Conservation (phyloP, 352 stramenopile species). For the Blastocystis sp. region DNA sequence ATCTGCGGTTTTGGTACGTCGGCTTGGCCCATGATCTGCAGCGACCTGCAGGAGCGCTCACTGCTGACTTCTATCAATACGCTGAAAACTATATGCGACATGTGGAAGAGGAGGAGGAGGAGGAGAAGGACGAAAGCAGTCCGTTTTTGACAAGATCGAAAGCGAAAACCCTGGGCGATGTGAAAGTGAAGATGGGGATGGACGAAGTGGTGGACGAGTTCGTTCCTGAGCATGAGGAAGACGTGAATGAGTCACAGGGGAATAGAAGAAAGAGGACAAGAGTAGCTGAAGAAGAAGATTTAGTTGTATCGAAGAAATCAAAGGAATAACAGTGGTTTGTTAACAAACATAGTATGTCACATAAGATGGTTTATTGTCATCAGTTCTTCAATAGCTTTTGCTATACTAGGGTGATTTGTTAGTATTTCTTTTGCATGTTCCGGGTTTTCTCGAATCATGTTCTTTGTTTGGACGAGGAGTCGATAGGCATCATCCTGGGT, state of each 20-base stretch:
- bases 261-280: background rate
- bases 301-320: background rate
- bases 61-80: slow-evolving; percentile 5
- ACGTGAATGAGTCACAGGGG: background rate
- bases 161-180: background rate
- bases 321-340: no score
- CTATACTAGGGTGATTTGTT: slow-evolving; percentile 1
- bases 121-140: background rate
- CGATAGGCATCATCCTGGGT: background rate
- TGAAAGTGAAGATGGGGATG: background rate
- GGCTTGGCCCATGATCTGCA: background rate
- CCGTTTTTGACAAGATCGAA: slow-evolving; percentile 25
- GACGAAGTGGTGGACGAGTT: slow-evolving; percentile 24
- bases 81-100: background rate
- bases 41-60: background rate
- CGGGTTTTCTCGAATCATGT: background rate
- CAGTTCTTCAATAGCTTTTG: background rate
- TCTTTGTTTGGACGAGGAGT: background rate
- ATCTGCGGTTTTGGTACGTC: slow-evolving; percentile 43
- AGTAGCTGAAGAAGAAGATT: background rate
- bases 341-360: no score
- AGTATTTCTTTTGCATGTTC: background rate
- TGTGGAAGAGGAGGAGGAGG: background rate
- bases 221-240: background rate
- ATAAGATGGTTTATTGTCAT: background rate